Base-by-base conservation (phyloP, 2,329 filamentous ascomycete species). In the Herpotrichia juniperi region DNA sequence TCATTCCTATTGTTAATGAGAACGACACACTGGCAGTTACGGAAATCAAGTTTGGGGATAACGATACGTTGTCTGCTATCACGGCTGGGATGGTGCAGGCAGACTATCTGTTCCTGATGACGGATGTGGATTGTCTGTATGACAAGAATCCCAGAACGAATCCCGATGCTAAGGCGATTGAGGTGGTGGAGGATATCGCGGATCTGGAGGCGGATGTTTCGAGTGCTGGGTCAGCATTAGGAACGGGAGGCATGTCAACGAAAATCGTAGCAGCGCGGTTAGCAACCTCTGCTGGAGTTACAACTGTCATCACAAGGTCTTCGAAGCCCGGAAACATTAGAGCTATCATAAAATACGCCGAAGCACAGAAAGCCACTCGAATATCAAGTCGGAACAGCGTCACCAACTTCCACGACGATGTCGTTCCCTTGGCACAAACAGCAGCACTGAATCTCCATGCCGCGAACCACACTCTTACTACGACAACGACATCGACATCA, bases 21-120 rank as follows among this genome's bases (percentile, higher is more conserved):
- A 99, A 99, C 74, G 94, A 99, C 74, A 99, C 94, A 2, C 79
- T 99, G 48, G 91, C 93, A 21, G 94, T 99, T 59, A 90, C 93
- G 69, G 94, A 99, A 82, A 99, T 99, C 78, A 97, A 97, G 80
- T 99, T 99, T 70, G 94, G 94, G 61, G 94, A 99, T 80, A 99
- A 99, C 66, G 94, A 99, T 74, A 99, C 94, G 1, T 81, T 99
- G 42, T 96, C 92, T 11, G 94, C 94, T 51, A 97, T 99, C 63
- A 96, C 94, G 0, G 91, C 94, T 1, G 94, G 90, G 61, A 97
- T 97, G 92, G 90, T 97, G 17, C 91, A 96, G 67, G 94, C 94
- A 45, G 93, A 99, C 68, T 91, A 96, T 66, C 82, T 99, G 9
- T 99, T 99, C 76, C 83, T 99, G 58, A 97, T 99, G 94, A 99